Percentiles rank a stretch among this genome's conserved stretches.
Evolutionary conservation across 2,329 filamentous ascomycete species (phyloP).

Genomic region (Pseudocercospora pini-densiflorae): DNA sequence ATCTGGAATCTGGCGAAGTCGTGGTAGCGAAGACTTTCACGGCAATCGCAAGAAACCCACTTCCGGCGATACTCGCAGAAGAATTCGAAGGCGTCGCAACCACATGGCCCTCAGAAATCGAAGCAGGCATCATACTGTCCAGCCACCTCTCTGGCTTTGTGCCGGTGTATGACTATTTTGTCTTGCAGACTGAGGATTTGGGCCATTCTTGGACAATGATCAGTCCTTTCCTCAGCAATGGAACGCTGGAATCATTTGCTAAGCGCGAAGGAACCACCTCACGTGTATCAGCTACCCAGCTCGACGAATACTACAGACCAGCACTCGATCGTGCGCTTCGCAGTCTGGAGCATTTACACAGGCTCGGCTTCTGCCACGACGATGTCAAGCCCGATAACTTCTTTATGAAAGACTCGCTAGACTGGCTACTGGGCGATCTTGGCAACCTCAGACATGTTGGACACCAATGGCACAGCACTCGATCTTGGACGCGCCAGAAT

Average conservation of each 20-base stretch:
- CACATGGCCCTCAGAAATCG: slow-evolving; percentile 30
- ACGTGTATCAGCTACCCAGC: background rate
- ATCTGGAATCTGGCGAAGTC: slow-evolving; percentile 8
- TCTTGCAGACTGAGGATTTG: slow-evolving; percentile 12
- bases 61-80: slow-evolving; percentile 4
- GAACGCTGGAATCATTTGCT: slow-evolving; percentile 23
- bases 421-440: slow-evolving; percentile 43
- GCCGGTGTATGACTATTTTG: slow-evolving; percentile 27
- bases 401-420: slow-evolving; percentile 31
- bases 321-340: slow-evolving; percentile 36
- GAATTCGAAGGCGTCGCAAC: slow-evolving; percentile 15
- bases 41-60: slow-evolving; percentile 15
- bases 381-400: slow-evolving; percentile 45
- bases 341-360: slow-evolving; percentile 36
- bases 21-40: slow-evolving; percentile 27
- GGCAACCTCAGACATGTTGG: slow-evolving; percentile 40
- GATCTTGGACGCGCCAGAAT: slow-evolving; percentile 23
- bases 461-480: slow-evolving; percentile 34
- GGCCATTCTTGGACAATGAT: slow-evolving; percentile 26
- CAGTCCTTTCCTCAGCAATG: slow-evolving; percentile 20
- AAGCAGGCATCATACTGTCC: slow-evolving; percentile 21
- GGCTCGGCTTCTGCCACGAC: slow-evolving; percentile 43
- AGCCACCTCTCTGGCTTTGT: slow-evolving; percentile 13
- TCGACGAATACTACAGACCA: slow-evolving; percentile 39
- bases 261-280: background rate